Evolutionary conservation across 306 rosid genomes (phyloP).

Genomic region (Arachis hypogaea): DNA sequence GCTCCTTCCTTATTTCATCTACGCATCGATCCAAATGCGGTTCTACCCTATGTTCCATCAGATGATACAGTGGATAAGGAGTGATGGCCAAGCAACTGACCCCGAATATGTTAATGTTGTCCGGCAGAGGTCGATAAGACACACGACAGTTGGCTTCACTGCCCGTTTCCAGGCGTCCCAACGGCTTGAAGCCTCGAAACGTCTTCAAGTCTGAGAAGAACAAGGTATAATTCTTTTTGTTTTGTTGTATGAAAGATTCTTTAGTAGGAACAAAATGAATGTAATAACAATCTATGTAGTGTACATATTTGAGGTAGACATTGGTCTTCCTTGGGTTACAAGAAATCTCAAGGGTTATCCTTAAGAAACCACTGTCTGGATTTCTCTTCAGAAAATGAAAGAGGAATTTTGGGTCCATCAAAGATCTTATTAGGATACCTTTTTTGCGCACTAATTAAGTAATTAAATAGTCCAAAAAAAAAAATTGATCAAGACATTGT

Average conservation of each 20-base stretch:
- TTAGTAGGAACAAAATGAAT: not conserved
- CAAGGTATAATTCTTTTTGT: not conserved
- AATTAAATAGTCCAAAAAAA: no score
- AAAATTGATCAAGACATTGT: no score
- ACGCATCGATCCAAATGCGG: constrained; percentile 67
- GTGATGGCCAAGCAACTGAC: constrained; percentile 64
- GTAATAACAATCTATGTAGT: constrained; percentile 27
- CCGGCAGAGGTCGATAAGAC: constrained; percentile 69
- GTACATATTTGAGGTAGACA: constrained; percentile 40
- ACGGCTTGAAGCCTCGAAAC: constrained; percentile 38
- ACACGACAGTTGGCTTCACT: constrained; percentile 78
- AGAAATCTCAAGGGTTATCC: constrained; percentile 11
- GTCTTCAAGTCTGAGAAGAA: constrained; percentile 33
- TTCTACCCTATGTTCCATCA: constrained; percentile 89
- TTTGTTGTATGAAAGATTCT: constrained; percentile 16
- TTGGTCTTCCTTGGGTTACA: constrained; percentile 16
- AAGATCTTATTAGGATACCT: not conserved
- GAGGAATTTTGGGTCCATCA: not conserved
- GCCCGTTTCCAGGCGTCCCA: constrained; percentile 67
- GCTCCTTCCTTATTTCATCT: constrained; percentile 71
- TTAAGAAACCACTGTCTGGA: not conserved
- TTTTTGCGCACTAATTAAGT: no score
- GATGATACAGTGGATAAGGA: constrained; percentile 76
- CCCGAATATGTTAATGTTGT: constrained; percentile 70
- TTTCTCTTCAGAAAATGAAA: constrained; percentile 6